Base-by-base conservation (phyloP, 352 stramenopile genomes). In the Pythium oligandrum region DNA sequence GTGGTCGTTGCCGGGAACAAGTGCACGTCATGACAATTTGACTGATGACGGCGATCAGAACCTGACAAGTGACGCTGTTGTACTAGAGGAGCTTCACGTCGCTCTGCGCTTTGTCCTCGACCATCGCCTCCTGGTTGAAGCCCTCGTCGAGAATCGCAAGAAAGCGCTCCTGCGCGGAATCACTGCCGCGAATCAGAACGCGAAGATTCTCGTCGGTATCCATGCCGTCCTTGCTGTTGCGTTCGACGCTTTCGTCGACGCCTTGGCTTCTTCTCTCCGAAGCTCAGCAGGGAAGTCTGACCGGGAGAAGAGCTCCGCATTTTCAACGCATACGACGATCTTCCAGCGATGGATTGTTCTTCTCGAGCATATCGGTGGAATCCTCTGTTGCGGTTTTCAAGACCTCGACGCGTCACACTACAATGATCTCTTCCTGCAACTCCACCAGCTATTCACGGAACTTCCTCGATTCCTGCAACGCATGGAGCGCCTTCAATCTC, bases 331-430 rank as follows among this genome's bases (percentile, higher is more conserved):
- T 26, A 26, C 17, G 17, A 26, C 17, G 17, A 32, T 59, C 26
- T 37, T 64, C 26, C 34, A 52, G 0, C 26, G 47, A 42, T 83
- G 73, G 73, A 51, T 83, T 8, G 36, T 66, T 8, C 48, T 71
- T 12, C 53, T 83, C 2, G 73, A 83, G 52, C 58, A 83, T 32
- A 39, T 83, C 17, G 56, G 48, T n/a, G 63, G 60, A 1, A 31
- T 83, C 8, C 40, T 80, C 1, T 80, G 70, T 35, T 79, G 68
- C 12, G 60, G 58, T 4, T 51, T 83, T 3, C 48, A 78, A 30
- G 68, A 76, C 12, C 58, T 80, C 0, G 70, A 83, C 43, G 51
- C 57, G 0, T 45, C 10, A 3, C 78, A 78, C 52, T 83, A 83
- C 30, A 34, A 38, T 10, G 59, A 64, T 3, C 49, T 75, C 9